Evolutionary conservation across 345 rosid species (phyloP).

Genomic region (Rhodamnia rubescens): DNA sequence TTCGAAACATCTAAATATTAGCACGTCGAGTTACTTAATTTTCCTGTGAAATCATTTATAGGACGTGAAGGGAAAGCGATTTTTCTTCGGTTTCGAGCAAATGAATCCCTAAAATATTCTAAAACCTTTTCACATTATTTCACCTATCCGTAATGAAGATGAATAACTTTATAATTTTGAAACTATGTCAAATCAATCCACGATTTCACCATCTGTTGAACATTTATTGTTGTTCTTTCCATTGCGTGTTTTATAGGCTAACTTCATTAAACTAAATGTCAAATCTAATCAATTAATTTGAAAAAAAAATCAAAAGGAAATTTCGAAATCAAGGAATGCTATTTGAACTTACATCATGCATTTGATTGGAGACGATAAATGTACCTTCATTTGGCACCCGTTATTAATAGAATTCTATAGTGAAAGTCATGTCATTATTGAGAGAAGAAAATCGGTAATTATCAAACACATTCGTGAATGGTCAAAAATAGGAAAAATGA

Average conservation of each 20-base stretch:
- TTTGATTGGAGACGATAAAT: background rate
- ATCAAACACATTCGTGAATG: background rate
- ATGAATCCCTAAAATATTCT: background rate
- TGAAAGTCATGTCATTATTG: background rate
- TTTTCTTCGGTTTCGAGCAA: accelerated
- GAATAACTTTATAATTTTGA: background rate
- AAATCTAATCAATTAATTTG: background rate
- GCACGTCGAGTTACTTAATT: background rate
- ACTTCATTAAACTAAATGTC: background rate
- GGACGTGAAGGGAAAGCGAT: background rate
- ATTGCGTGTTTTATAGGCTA: background rate
- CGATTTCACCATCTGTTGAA: background rate
- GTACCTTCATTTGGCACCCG: background rate
- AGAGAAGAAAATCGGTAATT: background rate
- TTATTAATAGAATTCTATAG: background rate
- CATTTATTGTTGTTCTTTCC: background rate
- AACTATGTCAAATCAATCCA: background rate
- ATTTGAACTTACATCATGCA: background rate
- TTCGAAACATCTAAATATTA: background rate
- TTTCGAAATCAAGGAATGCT: background rate
- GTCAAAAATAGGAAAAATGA: background rate
- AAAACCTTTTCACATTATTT: background rate
- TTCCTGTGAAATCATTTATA: background rate
- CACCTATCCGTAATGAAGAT: background rate
- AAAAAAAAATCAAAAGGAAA: background rate